Evolutionary conservation across 1,284 basidiomycete genomes (phyloP), one percentile per base, ranked within the genome.

Genomic region (Inonotus hispidus): DNA sequence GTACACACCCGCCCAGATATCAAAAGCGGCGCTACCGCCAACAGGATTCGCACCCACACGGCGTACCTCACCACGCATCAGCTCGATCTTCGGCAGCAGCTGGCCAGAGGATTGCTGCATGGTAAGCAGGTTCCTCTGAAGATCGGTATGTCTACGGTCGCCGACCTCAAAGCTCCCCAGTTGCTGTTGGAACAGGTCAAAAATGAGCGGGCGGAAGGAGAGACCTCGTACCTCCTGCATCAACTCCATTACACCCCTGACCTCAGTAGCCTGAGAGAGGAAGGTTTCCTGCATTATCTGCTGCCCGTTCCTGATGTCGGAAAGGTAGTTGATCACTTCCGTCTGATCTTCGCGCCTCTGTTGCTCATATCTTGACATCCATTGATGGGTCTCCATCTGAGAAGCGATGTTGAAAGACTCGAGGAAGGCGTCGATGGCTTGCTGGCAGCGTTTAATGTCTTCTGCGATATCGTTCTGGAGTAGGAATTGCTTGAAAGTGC

Each of bases 1-100:
- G 71, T 84, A 82, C 52, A 80, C 60, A 6, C 82, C 76, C 67
- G 84, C 75, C 72, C 80, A 77, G 54, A 82, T 76, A 64, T 82
- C 77, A 74, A 81, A 79, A 1, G 77, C 73, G 21, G 76, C 74
- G 16, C 77, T 80, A 37, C 80, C 80, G 50, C 75, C 76, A 49
- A 82, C 75, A 6, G 82, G 79, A 57, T 76, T 76, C 27, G 74
- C 70, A 19, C 79, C 76, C 21, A 79, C 69, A 61, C 79, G 72
- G n/a, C 70, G 70, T 14, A 82, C 81, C 67, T 84, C 82, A 3
- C 80, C 81, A 10, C 74, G 73, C 56, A 74, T 73, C 23, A 84
- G 73, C 61, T 82, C 71, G 60, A 79, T 72, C 35, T 80, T 73
- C 0, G 80, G 80, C 53, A 82, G 73, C 19, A 84, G 71, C 56